Evolutionary conservation across 768 basidiomycete genomes (phyloP), one percentile per base, ranked within the genome.

Genomic region (Lactarius deliciosus): DNA sequence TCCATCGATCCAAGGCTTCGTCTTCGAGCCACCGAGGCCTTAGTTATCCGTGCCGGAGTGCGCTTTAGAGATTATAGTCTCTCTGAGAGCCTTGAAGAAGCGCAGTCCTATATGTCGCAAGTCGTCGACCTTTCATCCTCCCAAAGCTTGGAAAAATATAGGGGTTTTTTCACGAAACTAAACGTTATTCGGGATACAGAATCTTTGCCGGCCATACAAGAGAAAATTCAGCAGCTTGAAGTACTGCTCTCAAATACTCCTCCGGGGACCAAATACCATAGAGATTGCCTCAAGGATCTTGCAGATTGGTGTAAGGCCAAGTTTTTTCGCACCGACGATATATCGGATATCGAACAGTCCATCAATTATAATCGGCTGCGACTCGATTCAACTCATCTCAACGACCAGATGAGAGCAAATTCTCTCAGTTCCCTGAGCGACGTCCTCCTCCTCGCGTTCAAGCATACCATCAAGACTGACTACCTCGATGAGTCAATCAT

Each of bases 221-320:
- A 64, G 47, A 64, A 54, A 59, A 64, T 64, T 10, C 20, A 30
- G 22, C 25, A 59, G 13, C 47, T 64, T 15, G 57, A 58, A 50
- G 57, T 20, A 15, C 20, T 36, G 20, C 57, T 64, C 36, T 20
- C 3, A 0, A 43, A 7, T n/a, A 53, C 57, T 20, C 25, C 45
- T 13, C 36, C 47, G 1, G 64, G 32, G 18, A 50, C 45, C 30
- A 15, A 10, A 30, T 28, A 25, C 20, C 47, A 59, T 5, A 20
- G 16, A 32, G 25, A 45, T 4, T 59, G n/a, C 25, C 36, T 58
- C 45, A 43, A 47, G 13, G 34, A 59, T 7, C 47, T 64, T 53
- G 47, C 22, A 7, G 3, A n/a, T 18, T 61, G 32, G n/a, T 61
- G 53, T 47, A 32, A 53, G 8, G 2, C 34, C 22, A 61, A 38